Conservation (phyloP, 2,329 filamentous ascomycete species). For the Cladosporium sp. region DNA sequence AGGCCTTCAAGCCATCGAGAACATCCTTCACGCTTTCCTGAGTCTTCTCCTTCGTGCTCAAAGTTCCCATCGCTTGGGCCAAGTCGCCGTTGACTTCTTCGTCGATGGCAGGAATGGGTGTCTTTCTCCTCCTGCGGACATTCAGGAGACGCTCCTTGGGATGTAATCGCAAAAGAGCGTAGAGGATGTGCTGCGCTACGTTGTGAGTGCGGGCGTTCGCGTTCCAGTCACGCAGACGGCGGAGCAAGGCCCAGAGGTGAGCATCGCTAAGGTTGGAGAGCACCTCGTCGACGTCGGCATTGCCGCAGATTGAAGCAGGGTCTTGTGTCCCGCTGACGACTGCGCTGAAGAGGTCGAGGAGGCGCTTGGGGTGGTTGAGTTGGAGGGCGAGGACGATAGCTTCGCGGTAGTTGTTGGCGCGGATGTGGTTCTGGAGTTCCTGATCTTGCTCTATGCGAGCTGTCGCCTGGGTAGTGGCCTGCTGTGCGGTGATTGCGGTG, state of each 20-base stretch:
- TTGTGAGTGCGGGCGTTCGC: conserved; percentile 83
- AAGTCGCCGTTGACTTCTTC: conserved; percentile 23
- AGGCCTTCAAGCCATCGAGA: conserved; percentile 76
- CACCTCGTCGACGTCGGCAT: conserved; percentile 70
- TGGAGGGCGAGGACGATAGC: conserved; percentile 88
- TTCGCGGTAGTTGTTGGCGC: conserved; percentile 79
- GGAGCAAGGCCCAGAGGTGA: conserved; percentile 75
- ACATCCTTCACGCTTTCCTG: conserved; percentile 71
- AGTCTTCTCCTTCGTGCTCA: conserved; percentile 24
- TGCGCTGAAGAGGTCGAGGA: conserved; percentile 75
- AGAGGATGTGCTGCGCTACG: conserved; percentile 79
- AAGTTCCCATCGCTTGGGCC: conserved; percentile 26
- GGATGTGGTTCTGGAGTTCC: conserved; percentile 85
- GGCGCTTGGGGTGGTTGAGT: conserved; percentile 84
- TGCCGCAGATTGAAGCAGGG: conserved; percentile 56
- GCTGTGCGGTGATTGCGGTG: conserved; percentile 69
- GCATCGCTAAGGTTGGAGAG: conserved; percentile 72
- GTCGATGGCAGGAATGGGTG: conserved; percentile 10
- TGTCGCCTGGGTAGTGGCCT: conserved; percentile 65
- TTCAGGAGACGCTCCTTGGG: conserved; percentile 67
- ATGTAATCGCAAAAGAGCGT: conserved; percentile 72
- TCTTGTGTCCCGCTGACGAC: conserved; percentile 65
- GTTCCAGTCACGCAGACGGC: conserved; percentile 91
- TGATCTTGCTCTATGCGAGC: conserved; percentile 90
- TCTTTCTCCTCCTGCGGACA: conserved; percentile 30